Evolutionary conservation across 257 asterid species (phyloP).

Genomic region (Anisodus tanguticus): DNA sequence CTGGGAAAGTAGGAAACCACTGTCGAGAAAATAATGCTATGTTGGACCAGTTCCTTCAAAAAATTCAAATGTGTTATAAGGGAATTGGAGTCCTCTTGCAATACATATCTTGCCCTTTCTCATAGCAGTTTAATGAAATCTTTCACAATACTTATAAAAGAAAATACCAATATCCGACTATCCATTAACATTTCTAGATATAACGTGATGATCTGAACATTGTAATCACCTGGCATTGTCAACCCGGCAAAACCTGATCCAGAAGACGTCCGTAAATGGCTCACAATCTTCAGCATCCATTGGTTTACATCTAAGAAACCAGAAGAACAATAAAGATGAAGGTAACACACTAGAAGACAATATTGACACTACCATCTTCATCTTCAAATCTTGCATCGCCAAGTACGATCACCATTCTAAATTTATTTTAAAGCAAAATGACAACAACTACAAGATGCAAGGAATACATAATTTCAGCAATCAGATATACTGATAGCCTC

Average conservation of each 20-base stretch:
- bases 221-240: slow-evolving; percentile 73
- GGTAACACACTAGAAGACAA: neutral
- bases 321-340: neutral
- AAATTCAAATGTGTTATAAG: neutral
- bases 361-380: neutral
- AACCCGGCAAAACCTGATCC: slow-evolving; percentile 75
- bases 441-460: neutral
- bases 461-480: neutral
- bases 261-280: slow-evolving; percentile 76
- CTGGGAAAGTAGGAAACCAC: neutral
- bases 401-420: neutral
- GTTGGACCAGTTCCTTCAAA: neutral
- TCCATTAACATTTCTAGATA: slow-evolving; percentile 1
- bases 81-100: neutral
- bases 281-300: slow-evolving; percentile 95
- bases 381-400: neutral
- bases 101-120: neutral
- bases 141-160: neutral
- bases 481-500: no score
- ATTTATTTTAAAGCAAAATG: neutral
- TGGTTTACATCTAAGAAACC: slow-evolving; percentile 72
- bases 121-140: neutral
- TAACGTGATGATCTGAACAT: neutral
- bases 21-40: neutral
- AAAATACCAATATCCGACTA: slow-evolving; percentile 7